Evolutionary conservation across 352 stramenopile genomes (phyloP).

Genomic region (Pythium monospermum): DNA sequence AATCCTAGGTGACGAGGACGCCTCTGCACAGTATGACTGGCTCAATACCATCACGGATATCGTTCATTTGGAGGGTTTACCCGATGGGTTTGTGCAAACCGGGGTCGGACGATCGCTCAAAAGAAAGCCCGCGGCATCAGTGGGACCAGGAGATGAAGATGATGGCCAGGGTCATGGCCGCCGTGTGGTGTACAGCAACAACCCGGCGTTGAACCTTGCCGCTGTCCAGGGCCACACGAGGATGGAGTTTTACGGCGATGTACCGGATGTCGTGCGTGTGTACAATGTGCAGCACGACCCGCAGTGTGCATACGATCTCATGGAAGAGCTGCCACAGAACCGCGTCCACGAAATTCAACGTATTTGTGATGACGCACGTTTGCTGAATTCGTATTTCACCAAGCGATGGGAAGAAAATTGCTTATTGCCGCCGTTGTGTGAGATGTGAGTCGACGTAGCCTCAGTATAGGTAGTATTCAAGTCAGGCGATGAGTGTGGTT

Average conservation of each 20-base stretch:
- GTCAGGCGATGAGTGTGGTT: too few species aligned
- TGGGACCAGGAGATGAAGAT: slow-evolving; percentile 26
- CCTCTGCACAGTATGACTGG: slow-evolving; percentile 49
- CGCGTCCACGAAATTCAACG: slow-evolving; percentile 26
- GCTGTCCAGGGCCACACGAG: slow-evolving; percentile 46
- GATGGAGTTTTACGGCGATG: slow-evolving; percentile 49
- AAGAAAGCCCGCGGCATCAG: slow-evolving; percentile 23
- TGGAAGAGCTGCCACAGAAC: slow-evolving; percentile 26
- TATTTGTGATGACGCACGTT: slow-evolving; percentile 35
- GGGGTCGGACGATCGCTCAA: slow-evolving; percentile 58
- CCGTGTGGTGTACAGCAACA: slow-evolving; percentile 54
- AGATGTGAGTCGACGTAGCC: too few species aligned
- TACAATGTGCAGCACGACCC: slow-evolving; percentile 48
- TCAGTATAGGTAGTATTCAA: too few species aligned
- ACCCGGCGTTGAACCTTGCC: slow-evolving; percentile 47
- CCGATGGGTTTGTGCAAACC: slow-evolving; percentile 48
- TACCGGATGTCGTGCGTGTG: slow-evolving; percentile 41
- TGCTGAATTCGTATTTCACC: slow-evolving; percentile 47
- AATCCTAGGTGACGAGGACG: slow-evolving; percentile 38
- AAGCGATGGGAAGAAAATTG: slow-evolving; percentile 42
- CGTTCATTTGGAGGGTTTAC: slow-evolving; percentile 47
- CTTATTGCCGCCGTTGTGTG: slow-evolving; percentile 21
- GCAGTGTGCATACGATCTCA: slow-evolving; percentile 35
- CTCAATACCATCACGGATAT: slow-evolving; percentile 70
- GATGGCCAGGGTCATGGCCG: too few species aligned